phyloP scores from a whole-genome alignment of 2,329 filamentous ascomycete genomes.

The Cladosporium sphaerospermum region DNA sequence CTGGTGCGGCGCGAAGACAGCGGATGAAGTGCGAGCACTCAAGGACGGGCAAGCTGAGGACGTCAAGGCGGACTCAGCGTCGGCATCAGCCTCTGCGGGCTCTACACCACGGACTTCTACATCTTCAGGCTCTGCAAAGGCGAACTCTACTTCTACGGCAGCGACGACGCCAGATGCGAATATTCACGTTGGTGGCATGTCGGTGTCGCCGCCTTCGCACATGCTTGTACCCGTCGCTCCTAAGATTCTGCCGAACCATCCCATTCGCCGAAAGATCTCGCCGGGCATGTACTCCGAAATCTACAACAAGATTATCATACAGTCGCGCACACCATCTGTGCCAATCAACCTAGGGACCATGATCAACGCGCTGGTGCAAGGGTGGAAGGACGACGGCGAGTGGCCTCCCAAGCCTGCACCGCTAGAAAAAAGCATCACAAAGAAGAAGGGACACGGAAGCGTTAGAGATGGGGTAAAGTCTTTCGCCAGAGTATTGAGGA shows the following conservation, averaged over 20 bases:
- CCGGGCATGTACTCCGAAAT: constrained; percentile 71
- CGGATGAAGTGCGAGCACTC: constrained; percentile 26
- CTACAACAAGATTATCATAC: constrained; percentile 81
- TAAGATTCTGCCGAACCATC: constrained; percentile 68
- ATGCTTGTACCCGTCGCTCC: constrained; percentile 63
- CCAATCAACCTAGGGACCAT: constrained; percentile 84
- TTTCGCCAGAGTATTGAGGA: constrained; percentile 38
- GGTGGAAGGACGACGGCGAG: constrained; percentile 89
- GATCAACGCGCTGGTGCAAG: constrained; percentile 71
- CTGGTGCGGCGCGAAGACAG: constrained; percentile 72
- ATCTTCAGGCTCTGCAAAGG: constrained; percentile 20
- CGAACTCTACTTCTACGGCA: constrained; percentile 10
- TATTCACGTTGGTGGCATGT: constrained; percentile 3
- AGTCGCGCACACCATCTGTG: constrained; percentile 73
- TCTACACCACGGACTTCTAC: constrained; percentile 34
- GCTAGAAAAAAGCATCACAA: constrained; percentile 39
- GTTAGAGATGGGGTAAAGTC: constrained; percentile 40
- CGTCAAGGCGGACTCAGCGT: background rate
- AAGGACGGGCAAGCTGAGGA: background rate
- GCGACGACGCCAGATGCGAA: constrained; percentile 16
- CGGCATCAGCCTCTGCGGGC: constrained; percentile 1
- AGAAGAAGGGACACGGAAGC: constrained; percentile 26
- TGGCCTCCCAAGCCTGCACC: constrained; percentile 68
- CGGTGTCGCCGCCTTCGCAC: constrained; percentile 8
- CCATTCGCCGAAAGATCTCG: constrained; percentile 70